Conservation (phyloP, 2,329 filamentous ascomycete species). For the Microdochium trichocladiopsis region DNA sequence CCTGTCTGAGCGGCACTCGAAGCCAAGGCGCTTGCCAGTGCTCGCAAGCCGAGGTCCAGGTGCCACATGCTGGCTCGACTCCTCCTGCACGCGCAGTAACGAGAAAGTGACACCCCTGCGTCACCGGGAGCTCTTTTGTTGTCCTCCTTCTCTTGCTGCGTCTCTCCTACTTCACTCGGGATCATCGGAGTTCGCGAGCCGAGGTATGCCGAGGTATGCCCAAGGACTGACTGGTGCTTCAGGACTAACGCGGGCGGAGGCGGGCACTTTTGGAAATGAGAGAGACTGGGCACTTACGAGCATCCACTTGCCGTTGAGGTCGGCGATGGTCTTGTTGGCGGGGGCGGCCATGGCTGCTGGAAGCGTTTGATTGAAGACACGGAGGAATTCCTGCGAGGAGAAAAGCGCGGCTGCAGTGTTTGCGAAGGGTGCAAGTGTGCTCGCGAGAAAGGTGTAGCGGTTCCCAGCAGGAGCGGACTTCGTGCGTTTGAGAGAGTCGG, state of each 20-base stretch:
- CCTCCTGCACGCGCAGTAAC: too few relatives aligned
- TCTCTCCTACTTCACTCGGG: too few relatives aligned
- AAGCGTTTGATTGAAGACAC: neutral
- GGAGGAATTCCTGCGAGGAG: neutral
- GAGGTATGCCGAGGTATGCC: too few relatives aligned
- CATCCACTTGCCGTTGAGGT: slow-evolving; percentile 63
- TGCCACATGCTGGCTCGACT: too few relatives aligned
- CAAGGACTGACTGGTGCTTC: neutral
- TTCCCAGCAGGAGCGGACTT: slow-evolving; percentile 9
- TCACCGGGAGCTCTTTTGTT: too few relatives aligned
- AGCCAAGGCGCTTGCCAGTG: too few relatives aligned
- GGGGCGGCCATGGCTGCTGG: slow-evolving; percentile 60
- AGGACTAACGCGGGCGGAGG: neutral
- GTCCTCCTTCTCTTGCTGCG: too few relatives aligned
- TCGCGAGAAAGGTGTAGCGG: too few relatives aligned
- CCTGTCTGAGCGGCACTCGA: too few relatives aligned
- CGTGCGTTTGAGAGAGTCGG: slow-evolving; percentile 4
- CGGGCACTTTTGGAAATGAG: neutral
- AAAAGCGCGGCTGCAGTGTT: neutral
- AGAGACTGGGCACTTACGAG: slow-evolving; percentile 45
- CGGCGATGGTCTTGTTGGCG: slow-evolving; percentile 53
- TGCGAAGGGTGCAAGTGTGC: neutral
- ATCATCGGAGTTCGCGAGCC: too few relatives aligned
- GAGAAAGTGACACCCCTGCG: too few relatives aligned
- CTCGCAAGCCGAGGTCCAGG: too few relatives aligned